Conservation (phyloP, 176 grass and related monocot species). For the Microstegium vimineum region DNA sequence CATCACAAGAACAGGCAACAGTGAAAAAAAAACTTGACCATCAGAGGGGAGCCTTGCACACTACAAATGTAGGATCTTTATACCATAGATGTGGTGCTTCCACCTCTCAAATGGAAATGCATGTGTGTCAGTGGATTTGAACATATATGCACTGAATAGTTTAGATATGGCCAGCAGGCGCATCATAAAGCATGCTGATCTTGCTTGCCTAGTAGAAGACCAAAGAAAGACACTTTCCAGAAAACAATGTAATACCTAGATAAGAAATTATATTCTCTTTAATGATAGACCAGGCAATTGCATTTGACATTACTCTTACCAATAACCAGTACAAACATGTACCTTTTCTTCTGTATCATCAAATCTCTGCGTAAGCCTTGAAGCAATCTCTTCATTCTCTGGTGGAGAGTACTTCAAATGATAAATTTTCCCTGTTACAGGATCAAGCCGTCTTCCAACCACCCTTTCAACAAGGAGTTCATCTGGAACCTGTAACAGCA, state of each 20-base stretch:
- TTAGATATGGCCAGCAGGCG: background rate
- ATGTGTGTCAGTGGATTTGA: background rate
- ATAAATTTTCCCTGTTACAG: conserved; percentile 93
- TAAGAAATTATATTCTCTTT: background rate
- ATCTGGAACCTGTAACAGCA: conserved; percentile 59
- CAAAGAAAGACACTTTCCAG: background rate
- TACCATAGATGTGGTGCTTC: background rate
- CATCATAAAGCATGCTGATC: background rate
- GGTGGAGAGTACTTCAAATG: conserved; percentile 94
- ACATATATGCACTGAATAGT: background rate
- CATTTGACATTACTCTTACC: background rate
- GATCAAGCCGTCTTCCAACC: conserved; percentile 84
- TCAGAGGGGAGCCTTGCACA: background rate
- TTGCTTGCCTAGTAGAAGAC: background rate
- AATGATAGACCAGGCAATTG: background rate
- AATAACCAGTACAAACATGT: conserved; percentile 12
- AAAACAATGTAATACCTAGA: background rate
- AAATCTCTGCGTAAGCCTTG: conserved; percentile 87
- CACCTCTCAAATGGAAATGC: background rate
- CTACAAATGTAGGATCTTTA: background rate
- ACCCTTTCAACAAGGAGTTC: conserved; percentile 89
- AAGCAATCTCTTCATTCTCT: conserved; percentile 90
- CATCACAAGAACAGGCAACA: background rate
- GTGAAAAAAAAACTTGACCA: background rate
- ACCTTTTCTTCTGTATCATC: conserved; percentile 99